phyloP scores from a whole-genome alignment of 2,329 filamentous ascomycete genomes.

The Tolypocladium capitatum region DNA sequence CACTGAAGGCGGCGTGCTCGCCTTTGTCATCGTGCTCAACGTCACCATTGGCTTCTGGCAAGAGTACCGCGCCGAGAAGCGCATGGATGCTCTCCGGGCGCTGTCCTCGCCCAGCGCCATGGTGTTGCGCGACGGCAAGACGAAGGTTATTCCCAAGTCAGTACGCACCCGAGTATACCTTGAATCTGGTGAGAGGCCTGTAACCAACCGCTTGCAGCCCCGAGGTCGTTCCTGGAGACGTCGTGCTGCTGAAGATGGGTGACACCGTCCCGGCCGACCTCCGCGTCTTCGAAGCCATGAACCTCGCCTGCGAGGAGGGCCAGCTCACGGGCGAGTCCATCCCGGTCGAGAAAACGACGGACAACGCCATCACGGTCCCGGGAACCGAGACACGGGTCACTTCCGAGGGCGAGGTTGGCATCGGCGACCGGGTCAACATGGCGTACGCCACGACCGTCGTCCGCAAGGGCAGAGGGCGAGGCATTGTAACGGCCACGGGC shows the following conservation, averaged over 20 bases:
- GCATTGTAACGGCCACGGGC: constrained; percentile 59
- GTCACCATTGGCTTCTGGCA: constrained; percentile 55
- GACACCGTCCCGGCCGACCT: constrained; percentile 65
- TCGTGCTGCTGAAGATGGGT: constrained; percentile 54
- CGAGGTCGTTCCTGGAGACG: constrained; percentile 58
- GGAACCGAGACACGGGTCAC: constrained; percentile 31
- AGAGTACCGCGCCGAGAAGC: constrained; percentile 51
- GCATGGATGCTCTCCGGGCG: constrained; percentile 50
- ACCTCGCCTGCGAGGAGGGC: constrained; percentile 67
- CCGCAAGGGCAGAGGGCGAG: constrained; percentile 58
- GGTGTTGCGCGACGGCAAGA: constrained; percentile 46
- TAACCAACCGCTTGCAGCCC: constrained; percentile 25
- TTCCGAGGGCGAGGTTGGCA: constrained; percentile 40
- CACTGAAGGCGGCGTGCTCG: constrained; percentile 54
- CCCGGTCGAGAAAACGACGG: constrained; percentile 52
- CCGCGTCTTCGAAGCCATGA: constrained; percentile 59
- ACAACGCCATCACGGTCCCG: constrained; percentile 30
- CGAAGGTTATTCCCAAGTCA: constrained; percentile 43
- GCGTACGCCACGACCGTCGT: constrained; percentile 63
- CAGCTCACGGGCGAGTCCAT: constrained; percentile 66
- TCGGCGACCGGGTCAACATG: constrained; percentile 62
- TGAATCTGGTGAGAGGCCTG: too few species aligned
- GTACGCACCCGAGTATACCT: constrained; percentile 9
- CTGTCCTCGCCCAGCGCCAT: constrained; percentile 50
- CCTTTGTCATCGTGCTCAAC: constrained; percentile 55